phyloP scores from a whole-genome alignment of 768 basidiomycete genomes.

The Daedaleopsis sinensis region DNA sequence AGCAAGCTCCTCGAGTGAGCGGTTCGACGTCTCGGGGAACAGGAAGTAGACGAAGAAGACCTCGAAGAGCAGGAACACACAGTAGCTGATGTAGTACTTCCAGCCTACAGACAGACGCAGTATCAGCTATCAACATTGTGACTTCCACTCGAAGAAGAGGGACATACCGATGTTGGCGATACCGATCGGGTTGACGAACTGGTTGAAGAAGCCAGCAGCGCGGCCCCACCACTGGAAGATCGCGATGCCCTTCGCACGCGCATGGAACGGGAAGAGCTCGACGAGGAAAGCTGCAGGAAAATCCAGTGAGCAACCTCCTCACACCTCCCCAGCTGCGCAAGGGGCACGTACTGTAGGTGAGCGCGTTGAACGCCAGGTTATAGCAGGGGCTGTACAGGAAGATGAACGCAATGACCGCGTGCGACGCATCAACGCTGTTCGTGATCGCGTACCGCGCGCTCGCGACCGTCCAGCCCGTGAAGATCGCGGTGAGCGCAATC shows the following conservation, averaged over 20 bases:
- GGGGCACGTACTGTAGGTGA: slow-evolving; percentile 50
- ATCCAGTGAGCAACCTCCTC: not conserved
- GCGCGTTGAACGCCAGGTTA: slow-evolving; percentile 58
- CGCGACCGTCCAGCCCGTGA: slow-evolving; percentile 59
- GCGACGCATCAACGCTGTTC: slow-evolving; percentile 46
- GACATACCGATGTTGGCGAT: slow-evolving; percentile 50
- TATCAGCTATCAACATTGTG: not conserved
- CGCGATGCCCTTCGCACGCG: slow-evolving; percentile 62
- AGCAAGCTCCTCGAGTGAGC: slow-evolving; percentile 59
- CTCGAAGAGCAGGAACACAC: slow-evolving; percentile 55
- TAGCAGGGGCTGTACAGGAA: slow-evolving; percentile 59
- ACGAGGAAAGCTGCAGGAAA: slow-evolving; percentile 56
- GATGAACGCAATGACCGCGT: slow-evolving; percentile 59
- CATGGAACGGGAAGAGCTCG: slow-evolving; percentile 69
- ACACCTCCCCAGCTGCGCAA: not conserved
- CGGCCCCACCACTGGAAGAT: slow-evolving; percentile 63
- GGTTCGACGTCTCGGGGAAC: slow-evolving; percentile 60
- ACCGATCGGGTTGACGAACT: slow-evolving; percentile 69
- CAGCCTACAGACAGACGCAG: slow-evolving; percentile 38
- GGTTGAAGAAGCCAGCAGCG: slow-evolving; percentile 62
- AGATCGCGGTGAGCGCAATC: slow-evolving; percentile 45
- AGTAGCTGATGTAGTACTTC: slow-evolving; percentile 63
- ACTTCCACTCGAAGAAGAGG: not conserved
- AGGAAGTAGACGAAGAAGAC: slow-evolving; percentile 60
- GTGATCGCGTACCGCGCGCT: slow-evolving; percentile 49